phyloP scores from a whole-genome alignment of 805 yeast genomes.

The Saccharomycopsis capsularis region DNA sequence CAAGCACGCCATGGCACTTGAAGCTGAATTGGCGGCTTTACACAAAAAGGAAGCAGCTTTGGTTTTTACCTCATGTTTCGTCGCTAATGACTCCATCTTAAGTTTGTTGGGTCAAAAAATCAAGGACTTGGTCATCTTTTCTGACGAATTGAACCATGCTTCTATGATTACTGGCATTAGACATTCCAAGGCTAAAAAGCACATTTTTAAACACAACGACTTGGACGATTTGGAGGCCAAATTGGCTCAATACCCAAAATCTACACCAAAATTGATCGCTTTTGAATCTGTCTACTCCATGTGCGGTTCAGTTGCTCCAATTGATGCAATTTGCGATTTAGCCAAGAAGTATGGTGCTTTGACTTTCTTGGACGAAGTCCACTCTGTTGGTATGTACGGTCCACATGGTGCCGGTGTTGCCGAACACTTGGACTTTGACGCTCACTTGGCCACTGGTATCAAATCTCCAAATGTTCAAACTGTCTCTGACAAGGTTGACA shows the following conservation, averaged over 20 bases:
- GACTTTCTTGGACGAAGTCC: constrained; percentile 96
- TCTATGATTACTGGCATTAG: constrained; percentile 95
- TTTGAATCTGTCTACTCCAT: constrained; percentile 96
- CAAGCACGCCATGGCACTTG: constrained; percentile 78
- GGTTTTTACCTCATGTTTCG: constrained; percentile 92
- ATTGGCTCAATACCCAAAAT: constrained; percentile 72
- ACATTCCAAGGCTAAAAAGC: constrained; percentile 83
- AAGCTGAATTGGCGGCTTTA: constrained; percentile 77
- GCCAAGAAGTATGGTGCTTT: constrained; percentile 97
- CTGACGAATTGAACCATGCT: constrained; percentile 93
- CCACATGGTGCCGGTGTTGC: constrained; percentile 99
- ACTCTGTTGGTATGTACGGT: constrained; percentile 98
- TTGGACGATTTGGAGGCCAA: constrained; percentile 72
- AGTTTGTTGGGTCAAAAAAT: constrained; percentile 86
- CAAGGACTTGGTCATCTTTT: constrained; percentile 83
- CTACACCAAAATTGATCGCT: constrained; percentile 92
- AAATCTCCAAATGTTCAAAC: constrained; percentile 47
- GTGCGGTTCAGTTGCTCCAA: constrained; percentile 97
- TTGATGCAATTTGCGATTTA: constrained; percentile 83
- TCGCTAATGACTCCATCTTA: constrained; percentile 93
- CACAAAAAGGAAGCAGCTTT: constrained; percentile 94
- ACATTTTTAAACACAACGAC: constrained; percentile 87
- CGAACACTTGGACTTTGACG: constrained; percentile 86
- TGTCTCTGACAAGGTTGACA: constrained; percentile 84
- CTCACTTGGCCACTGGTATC: constrained; percentile 64